Percentiles rank a stretch among this genome's conserved stretches.
Evolutionary conservation across 148 eudicot species (phyloP).

Genomic region (Chenopodium album): DNA sequence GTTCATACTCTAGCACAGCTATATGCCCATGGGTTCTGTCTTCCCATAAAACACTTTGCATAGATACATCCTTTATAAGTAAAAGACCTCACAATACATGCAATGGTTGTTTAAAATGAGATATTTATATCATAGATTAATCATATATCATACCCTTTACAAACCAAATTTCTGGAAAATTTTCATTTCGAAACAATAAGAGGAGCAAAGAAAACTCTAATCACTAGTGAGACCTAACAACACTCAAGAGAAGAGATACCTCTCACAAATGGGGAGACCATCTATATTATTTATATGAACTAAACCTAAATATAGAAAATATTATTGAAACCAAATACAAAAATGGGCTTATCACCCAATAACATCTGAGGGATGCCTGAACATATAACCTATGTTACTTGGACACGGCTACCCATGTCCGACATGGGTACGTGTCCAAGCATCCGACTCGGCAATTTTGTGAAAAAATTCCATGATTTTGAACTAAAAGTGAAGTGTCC

Average conservation of each 20-base stretch:
- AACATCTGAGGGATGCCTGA: background rate
- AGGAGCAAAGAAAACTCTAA: no score
- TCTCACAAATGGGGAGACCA: background rate
- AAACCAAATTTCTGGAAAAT: no score
- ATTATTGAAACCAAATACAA: background rate
- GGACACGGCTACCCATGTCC: no score
- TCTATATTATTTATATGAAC: background rate
- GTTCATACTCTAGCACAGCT: background rate
- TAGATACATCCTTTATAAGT: no score
- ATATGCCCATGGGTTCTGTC: background rate
- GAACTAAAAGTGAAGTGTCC: no score
- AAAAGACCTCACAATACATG: no score
- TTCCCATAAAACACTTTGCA: background rate
- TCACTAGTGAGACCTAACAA: no score
- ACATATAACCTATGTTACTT: no score
- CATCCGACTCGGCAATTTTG: no score
- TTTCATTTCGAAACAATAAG: no score
- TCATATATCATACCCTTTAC: background rate
- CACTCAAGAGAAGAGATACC: background rate
- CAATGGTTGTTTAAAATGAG: background rate
- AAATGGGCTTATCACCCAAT: background rate
- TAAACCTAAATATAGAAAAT: background rate
- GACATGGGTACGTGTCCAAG: no score
- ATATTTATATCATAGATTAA: background rate
- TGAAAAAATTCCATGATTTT: no score